A percentile compares a stretch with the other conserved stretches of the same genome.
These are phyloP conservation scores for Backusella sp. DNA, from an alignment of 192 early-diverging fungal genomes.

Conservation along the genomic window DNA sequence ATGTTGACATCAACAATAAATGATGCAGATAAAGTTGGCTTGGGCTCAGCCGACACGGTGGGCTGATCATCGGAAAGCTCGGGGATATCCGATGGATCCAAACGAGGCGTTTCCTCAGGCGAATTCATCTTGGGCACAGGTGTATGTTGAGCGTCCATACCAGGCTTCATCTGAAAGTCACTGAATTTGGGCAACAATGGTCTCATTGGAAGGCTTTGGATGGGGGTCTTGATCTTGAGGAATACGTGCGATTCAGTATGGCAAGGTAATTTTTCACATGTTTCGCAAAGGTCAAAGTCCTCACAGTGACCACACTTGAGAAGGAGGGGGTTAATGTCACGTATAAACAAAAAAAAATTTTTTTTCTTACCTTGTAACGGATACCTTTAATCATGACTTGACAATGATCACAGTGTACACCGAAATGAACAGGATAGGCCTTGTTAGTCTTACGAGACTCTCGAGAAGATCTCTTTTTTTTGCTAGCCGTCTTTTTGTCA, in stretches of 20 bases:
- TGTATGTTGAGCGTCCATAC: no score
- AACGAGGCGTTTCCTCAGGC: no score
- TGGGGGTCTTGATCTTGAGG: slow-evolving; percentile 44
- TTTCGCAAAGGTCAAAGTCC: slow-evolving; percentile 63
- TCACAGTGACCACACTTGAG: slow-evolving; percentile 54
- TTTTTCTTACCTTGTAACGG: slow-evolving; percentile 45
- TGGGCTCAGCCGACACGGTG: neutral
- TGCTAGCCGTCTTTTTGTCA: neutral
- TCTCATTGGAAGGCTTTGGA: neutral
- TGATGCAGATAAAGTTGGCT: slow-evolving; percentile 28
- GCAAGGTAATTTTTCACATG: slow-evolving; percentile 45
- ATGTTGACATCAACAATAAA: slow-evolving; percentile 72
- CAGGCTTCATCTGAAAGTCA: neutral
- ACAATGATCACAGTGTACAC: slow-evolving; percentile 49
- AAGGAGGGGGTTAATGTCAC: neutral
- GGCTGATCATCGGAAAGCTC: neutral
- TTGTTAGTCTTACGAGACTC: slow-evolving; percentile 27
- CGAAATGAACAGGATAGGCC: slow-evolving; percentile 23
- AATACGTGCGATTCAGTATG: slow-evolving; percentile 47
- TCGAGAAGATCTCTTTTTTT: slow-evolving; percentile 5
- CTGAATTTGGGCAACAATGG: neutral
- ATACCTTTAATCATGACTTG: slow-evolving; percentile 38
- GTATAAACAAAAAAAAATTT: no score
- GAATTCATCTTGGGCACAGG: no score
- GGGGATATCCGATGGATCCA: no score